These are phyloP conservation scores for Asterionellopsis glacialis DNA, from an alignment of 108 stramenopile genomes.

Conservation along the genomic window DNA sequence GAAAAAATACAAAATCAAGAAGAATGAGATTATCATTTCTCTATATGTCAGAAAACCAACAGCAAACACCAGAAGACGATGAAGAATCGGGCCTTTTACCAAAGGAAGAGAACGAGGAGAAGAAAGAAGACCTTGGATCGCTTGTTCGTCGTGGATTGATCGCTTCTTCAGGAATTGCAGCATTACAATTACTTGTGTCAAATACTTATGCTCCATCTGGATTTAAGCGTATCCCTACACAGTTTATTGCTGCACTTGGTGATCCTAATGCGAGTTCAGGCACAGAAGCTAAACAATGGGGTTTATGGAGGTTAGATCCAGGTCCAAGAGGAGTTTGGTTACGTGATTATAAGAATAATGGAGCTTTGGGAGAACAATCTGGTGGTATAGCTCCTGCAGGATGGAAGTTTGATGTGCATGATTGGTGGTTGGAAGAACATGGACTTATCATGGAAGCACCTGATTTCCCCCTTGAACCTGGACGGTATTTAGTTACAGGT, in stretches of 20 bases:
- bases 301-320: conserved; percentile 77
- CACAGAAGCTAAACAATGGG: conserved; percentile 59
- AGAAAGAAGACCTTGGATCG: no score
- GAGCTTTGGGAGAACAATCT: conserved; percentile 1
- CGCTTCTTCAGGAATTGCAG: conserved; percentile 30
- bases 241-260: conserved; percentile 80
- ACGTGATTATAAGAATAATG: conserved; percentile 44
- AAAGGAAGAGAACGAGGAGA: no score
- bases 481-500: conserved; percentile 63
- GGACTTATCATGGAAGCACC: conserved; percentile 68
- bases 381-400: conserved; percentile 67
- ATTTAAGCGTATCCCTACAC: conserved; percentile 59
- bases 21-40: no score
- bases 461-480: conserved; percentile 35
- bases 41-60: no score
- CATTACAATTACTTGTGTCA: conserved; percentile 16
- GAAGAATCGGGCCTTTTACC: no score
- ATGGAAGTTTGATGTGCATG: conserved; percentile 68
- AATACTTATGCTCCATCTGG: conserved; percentile 35
- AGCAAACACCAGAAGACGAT: no score
- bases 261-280: conserved; percentile 57
- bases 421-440: conserved; percentile 89
- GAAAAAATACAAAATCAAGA: no score
- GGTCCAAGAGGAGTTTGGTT: conserved; percentile 81
- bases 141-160: conserved; percentile 13